These are phyloP conservation scores for Cubamyces lactineus DNA, from an alignment of 768 basidiomycete species.

Conservation along the genomic window DNA sequence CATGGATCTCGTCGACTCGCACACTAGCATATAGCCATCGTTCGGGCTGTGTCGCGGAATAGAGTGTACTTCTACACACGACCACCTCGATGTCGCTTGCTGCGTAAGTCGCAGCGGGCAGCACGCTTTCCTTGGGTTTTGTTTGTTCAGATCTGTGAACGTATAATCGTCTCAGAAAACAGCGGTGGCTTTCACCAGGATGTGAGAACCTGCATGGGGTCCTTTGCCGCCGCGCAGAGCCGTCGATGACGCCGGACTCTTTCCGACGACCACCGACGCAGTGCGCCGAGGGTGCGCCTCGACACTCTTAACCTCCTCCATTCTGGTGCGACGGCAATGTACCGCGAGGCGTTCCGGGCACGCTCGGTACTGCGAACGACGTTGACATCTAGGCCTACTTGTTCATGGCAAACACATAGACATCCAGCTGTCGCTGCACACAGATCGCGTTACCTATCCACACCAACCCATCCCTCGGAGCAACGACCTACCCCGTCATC, in stretches of 20 bases:
- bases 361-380: background rate
- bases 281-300: background rate
- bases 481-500: background rate
- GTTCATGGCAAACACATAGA: background rate
- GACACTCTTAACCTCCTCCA: background rate
- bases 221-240: background rate
- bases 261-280: slow-evolving; percentile 19
- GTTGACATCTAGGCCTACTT: background rate
- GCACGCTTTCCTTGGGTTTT: too few species aligned
- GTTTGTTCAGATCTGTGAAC: too few species aligned
- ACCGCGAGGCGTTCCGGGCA: slow-evolving; percentile 1
- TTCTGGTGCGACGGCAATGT: slow-evolving; percentile 2
- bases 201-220: too few species aligned
- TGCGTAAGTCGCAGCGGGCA: too few species aligned
- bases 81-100: too few species aligned
- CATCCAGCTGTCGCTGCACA: slow-evolving; percentile 1
- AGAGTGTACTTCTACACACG: slow-evolving; percentile 5
- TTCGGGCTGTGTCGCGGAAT: slow-evolving; percentile 12
- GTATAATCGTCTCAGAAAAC: too few species aligned
- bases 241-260: slow-evolving; percentile 9
- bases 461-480: slow-evolving; percentile 7
- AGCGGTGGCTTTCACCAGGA: too few species aligned
- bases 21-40: slow-evolving; percentile 1
- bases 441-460: slow-evolving; percentile 9
- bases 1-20: slow-evolving; percentile 12